Percentiles rank a stretch among this genome's conserved stretches.
These are phyloP conservation scores for Vitis hybrid DNA, from an alignment of 177 flowering plant species.

Conservation along the genomic window DNA sequence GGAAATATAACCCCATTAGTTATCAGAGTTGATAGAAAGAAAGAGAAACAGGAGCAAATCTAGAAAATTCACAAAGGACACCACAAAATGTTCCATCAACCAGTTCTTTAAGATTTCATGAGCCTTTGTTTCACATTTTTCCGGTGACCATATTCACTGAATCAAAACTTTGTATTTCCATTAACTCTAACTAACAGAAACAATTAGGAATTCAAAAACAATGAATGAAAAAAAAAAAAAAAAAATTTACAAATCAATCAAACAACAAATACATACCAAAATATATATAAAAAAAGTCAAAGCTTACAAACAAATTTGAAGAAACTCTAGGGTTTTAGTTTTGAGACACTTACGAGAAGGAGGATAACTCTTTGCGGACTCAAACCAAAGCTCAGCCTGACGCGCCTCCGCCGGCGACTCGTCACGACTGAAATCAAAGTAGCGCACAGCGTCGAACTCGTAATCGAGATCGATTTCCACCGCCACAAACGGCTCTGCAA, in stretches of 20 bases:
- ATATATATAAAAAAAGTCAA: neutral
- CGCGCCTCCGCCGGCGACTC: constrained; percentile 56
- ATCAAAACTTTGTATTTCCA: neutral
- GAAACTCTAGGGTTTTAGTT: neutral
- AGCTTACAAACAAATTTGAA: neutral
- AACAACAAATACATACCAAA: neutral
- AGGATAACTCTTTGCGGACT: constrained; percentile 63
- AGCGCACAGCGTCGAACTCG: constrained; percentile 83
- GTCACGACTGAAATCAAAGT: constrained; percentile 62
- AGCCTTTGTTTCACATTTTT: too few species aligned
- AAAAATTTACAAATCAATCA: neutral
- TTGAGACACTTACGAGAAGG: constrained; percentile 74
- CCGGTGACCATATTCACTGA: neutral
- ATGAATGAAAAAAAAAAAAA: neutral
- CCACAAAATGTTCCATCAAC: too few species aligned
- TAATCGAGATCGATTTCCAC: constrained; percentile 71
- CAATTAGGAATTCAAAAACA: neutral
- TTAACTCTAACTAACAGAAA: neutral
- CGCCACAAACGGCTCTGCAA: constrained; percentile 29
- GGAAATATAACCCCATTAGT: neutral
- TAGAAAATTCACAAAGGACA: neutral
- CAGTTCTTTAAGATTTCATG: too few species aligned
- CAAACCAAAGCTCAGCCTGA: constrained; percentile 77
- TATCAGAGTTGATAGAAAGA: neutral
- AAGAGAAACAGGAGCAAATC: neutral